phyloP scores from a whole-genome alignment of 1,284 basidiomycete genomes.

The Moesziomyces antarcticus region DNA sequence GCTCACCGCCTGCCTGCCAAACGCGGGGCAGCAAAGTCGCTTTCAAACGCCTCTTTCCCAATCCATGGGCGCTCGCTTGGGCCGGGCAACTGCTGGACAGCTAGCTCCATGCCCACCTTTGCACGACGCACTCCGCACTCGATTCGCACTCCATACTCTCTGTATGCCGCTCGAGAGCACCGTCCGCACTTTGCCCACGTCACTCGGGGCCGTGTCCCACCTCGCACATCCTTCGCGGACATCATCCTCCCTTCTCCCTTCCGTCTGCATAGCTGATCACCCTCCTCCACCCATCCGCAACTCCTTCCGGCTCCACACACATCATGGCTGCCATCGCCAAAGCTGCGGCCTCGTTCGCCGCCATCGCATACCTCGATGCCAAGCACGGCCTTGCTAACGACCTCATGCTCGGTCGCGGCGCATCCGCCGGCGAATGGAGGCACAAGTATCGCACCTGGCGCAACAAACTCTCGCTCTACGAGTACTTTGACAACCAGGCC shows the following conservation, averaged over 20 bases:
- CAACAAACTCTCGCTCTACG: slow-evolving; percentile 55
- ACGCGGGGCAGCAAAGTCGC: too few species aligned
- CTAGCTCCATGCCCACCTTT: neutral
- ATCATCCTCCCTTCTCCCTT: neutral
- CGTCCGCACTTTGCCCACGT: too few species aligned
- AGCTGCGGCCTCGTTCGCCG: slow-evolving; percentile 55
- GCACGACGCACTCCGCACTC: neutral
- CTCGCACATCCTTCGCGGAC: too few species aligned
- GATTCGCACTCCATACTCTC: neutral
- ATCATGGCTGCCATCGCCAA: slow-evolving; percentile 49
- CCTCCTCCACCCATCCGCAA: slow-evolving; percentile 1
- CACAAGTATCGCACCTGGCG: slow-evolving; percentile 44
- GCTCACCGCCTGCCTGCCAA: neutral
- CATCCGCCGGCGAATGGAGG: slow-evolving; percentile 28
- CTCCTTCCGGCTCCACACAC: neutral
- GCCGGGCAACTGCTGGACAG: neutral
- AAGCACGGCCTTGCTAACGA: slow-evolving; percentile 55
- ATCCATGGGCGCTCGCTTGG: neutral
- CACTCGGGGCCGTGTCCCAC: too few species aligned
- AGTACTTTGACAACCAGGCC: slow-evolving; percentile 51
- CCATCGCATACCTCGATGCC: slow-evolving; percentile 61
- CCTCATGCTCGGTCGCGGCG: slow-evolving; percentile 35
- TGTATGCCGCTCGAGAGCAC: neutral
- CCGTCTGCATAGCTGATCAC: neutral
- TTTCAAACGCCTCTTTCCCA: neutral